These are phyloP conservation scores for Dipteronia sinensis DNA, from an alignment of 345 rosid genomes.

Conservation along the genomic window DNA sequence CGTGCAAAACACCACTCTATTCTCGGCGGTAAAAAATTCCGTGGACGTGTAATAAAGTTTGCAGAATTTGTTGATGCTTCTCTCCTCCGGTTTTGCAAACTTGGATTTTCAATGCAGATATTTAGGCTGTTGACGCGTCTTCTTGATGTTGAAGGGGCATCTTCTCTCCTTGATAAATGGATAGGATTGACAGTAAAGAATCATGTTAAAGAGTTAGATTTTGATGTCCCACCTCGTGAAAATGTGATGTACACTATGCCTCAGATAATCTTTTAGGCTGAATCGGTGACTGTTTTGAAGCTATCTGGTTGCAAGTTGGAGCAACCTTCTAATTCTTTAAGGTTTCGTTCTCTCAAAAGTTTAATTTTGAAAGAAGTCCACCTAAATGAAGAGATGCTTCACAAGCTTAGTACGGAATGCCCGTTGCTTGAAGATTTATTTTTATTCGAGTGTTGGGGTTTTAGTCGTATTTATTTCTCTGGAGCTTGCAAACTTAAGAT, in stretches of 20 bases:
- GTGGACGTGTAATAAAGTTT: neutral
- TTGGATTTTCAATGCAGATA: neutral
- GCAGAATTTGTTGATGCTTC: neutral
- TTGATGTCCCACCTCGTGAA: no score
- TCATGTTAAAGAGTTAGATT: neutral
- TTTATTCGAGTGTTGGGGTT: neutral
- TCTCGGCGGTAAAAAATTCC: no score
- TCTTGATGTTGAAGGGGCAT: neutral
- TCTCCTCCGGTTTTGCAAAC: neutral
- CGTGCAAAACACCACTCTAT: no score
- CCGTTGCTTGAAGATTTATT: neutral
- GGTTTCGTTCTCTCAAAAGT: neutral
- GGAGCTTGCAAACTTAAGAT: conserved; percentile 2
- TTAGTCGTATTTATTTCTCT: neutral
- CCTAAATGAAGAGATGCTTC: neutral
- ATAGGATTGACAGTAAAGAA: neutral
- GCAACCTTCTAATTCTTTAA: neutral
- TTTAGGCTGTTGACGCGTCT: neutral
- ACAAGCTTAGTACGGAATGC: neutral
- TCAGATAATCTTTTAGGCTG: neutral
- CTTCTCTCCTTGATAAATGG: neutral
- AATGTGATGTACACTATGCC: neutral
- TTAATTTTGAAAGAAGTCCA: neutral
- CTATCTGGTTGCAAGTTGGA: neutral
- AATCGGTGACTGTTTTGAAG: neutral